Base-by-base conservation (phyloP, 768 basidiomycete species). In the Amanita thiersii region DNA sequence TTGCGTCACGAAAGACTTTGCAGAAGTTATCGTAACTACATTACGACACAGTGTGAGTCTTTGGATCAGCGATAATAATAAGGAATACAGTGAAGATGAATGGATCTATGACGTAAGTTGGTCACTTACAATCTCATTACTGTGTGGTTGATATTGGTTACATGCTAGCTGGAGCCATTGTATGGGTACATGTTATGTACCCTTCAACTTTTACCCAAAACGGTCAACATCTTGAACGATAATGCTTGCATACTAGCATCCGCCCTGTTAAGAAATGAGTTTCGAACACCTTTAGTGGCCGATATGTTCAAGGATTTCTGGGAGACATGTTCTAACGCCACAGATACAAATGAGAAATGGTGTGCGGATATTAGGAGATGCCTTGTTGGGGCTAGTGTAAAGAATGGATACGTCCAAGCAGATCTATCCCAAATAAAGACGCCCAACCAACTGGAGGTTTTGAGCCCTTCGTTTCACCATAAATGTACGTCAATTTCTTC, bases 221-320 rank as follows among this genome's bases (percentile, higher is more conserved):
- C 58, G 1, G 29, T 61, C 9, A 50, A 57, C 5, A 62, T 63
- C n/a, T 59, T 86, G 20, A 61, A 67, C n/a, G 47, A 54, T 1
- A 57, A 83, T n/a, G 61, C 65, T 0, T 55, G 68, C 4, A 50
- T 85, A 2, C 51, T 88, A 5, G 72, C 69, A 46, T 73, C 81
- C 2, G 72, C 73, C 18, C 81, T 89, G 49, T 48, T 51, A 21
- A 71, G 76, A 11, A 68, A 76, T 3, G 41, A 53, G 5, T 68
- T 72, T 37, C 77, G 73, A 40, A 68, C 72, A 2, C 50, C 49
- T 0, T 53, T 63, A 2, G 62, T 70, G 3, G 55, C 57, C 9
- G 71, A 75, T 4, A 66, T 77, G 2, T 86, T 88, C 52, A 54
- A 54, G 5, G 73, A 74, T 21, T 81, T 81, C 53, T 87, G 86